Conservation (phyloP, 2,329 filamentous ascomycete species). For the Xylariales sp. region DNA sequence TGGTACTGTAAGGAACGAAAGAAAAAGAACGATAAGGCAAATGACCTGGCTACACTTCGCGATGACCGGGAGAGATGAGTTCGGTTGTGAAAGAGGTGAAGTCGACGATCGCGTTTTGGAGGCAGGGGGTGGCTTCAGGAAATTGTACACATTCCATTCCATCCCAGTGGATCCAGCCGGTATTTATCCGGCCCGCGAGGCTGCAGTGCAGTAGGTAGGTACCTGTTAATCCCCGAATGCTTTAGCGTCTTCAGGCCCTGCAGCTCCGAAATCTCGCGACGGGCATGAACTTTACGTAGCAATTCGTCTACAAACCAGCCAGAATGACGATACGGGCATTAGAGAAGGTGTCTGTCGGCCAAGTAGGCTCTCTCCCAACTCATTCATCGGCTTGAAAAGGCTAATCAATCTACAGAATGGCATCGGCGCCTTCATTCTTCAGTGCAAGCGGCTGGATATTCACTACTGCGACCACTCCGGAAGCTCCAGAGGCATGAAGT, state of each 20-base stretch:
- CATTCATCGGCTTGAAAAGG: neutral
- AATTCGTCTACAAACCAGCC: too few species aligned
- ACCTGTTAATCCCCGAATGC: too few species aligned
- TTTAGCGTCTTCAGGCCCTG: too few species aligned
- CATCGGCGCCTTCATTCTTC: constrained; percentile 91
- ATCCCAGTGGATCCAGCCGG: too few species aligned
- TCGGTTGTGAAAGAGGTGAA: neutral
- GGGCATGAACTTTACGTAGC: too few species aligned
- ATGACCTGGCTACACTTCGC: neutral
- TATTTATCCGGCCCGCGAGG: too few species aligned
- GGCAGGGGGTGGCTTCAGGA: neutral
- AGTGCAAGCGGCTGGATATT: constrained; percentile 93
- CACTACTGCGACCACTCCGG: constrained; percentile 97
- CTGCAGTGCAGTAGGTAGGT: too few species aligned
- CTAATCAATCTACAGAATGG: constrained; percentile 65
- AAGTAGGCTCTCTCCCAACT: constrained; percentile 36
- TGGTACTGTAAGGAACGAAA: neutral
- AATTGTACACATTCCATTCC: neutral
- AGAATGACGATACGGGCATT: constrained; percentile 55
- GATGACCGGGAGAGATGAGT: neutral
- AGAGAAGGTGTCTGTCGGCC: constrained; percentile 46
- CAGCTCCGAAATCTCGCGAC: too few species aligned
- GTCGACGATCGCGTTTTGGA: constrained; percentile 4
- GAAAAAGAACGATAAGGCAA: constrained; percentile 3
- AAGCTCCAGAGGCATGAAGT: constrained; percentile 94